These are phyloP conservation scores for Pseudodiploospora longispora DNA, from an alignment of 2,329 filamentous ascomycete species.

Conservation along the genomic window DNA sequence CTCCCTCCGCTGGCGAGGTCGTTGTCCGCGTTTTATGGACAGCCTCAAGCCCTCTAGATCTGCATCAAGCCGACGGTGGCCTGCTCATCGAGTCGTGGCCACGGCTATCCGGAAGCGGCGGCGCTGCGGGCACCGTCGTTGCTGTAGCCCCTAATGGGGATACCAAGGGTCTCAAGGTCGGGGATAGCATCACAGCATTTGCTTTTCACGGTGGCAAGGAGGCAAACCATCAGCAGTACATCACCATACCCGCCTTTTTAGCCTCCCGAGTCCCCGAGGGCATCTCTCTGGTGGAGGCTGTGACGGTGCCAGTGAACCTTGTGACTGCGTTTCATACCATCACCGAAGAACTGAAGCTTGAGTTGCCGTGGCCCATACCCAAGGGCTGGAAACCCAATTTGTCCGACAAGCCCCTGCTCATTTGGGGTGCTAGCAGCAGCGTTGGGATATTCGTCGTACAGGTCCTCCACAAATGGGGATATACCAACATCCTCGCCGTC, in stretches of 20 bases:
- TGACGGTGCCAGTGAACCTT: constrained; percentile 48
- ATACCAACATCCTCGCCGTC: constrained; percentile 39
- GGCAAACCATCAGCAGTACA: constrained; percentile 48
- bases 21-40: constrained; percentile 49
- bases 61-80: constrained; percentile 54
- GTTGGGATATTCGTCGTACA: constrained; percentile 44
- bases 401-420: constrained; percentile 32
- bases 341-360: constrained; percentile 39
- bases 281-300: constrained; percentile 36
- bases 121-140: constrained; percentile 44
- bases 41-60: constrained; percentile 51
- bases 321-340: constrained; percentile 52
- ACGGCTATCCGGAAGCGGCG: constrained; percentile 41
- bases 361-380: constrained; percentile 49
- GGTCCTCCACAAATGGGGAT: constrained; percentile 45
- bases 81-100: constrained; percentile 42
- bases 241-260: constrained; percentile 42
- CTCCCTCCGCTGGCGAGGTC: constrained; percentile 40
- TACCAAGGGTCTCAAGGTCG: constrained; percentile 36
- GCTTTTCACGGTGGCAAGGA: constrained; percentile 37
- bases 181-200: constrained; percentile 51
- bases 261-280: constrained; percentile 36
- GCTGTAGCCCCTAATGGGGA: constrained; percentile 34
- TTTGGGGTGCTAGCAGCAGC: constrained; percentile 46
- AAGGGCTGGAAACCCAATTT: constrained; percentile 26